Evolutionary conservation across 768 basidiomycete genomes (phyloP).

Genomic region (Infundibulicybe gibba): DNA sequence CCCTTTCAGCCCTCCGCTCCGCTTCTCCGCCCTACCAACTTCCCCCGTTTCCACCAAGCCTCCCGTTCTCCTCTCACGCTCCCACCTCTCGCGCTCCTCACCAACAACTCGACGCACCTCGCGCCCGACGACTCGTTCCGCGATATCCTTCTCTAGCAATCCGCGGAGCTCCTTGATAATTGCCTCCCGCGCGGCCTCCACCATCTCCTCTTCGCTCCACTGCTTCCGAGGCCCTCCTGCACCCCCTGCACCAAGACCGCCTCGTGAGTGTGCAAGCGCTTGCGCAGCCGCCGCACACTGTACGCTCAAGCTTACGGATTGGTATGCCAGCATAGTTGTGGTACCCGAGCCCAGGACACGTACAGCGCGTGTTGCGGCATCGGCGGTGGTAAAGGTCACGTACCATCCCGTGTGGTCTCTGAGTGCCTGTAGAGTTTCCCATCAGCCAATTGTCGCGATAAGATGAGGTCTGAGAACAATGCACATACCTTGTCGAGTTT

Average conservation of each 20-base stretch:
- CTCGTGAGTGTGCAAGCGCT: slow-evolving; percentile 22
- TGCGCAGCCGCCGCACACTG: slow-evolving; percentile 36
- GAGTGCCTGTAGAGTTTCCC: slow-evolving; percentile 51
- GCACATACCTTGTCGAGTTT: slow-evolving; percentile 60
- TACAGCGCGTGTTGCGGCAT: slow-evolving; percentile 63
- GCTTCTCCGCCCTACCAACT: slow-evolving; percentile 27
- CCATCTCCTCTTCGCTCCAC: slow-evolving; percentile 52
- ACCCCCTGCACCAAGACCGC: no score
- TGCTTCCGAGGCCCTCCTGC: slow-evolving; percentile 24
- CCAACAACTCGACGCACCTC: slow-evolving; percentile 50
- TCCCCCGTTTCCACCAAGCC: slow-evolving; percentile 10
- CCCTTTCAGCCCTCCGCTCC: slow-evolving; percentile 32
- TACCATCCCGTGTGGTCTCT: slow-evolving; percentile 75
- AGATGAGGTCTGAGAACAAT: slow-evolving; percentile 17
- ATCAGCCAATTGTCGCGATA: background rate
- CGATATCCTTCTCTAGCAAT: slow-evolving; percentile 62
- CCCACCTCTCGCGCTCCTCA: slow-evolving; percentile 44
- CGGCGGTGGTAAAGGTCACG: slow-evolving; percentile 67
- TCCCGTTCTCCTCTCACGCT: slow-evolving; percentile 17
- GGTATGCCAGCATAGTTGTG: slow-evolving; percentile 50
- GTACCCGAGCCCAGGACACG: slow-evolving; percentile 53
- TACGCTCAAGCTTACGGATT: slow-evolving; percentile 53
- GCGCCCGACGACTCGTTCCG: slow-evolving; percentile 53
- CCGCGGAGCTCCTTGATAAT: slow-evolving; percentile 54
- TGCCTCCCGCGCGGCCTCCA: slow-evolving; percentile 50